Evolutionary conservation across 805 yeast genomes (phyloP), one percentile per base, ranked within the genome.

Genomic region (Yarrowia osloensis): DNA sequence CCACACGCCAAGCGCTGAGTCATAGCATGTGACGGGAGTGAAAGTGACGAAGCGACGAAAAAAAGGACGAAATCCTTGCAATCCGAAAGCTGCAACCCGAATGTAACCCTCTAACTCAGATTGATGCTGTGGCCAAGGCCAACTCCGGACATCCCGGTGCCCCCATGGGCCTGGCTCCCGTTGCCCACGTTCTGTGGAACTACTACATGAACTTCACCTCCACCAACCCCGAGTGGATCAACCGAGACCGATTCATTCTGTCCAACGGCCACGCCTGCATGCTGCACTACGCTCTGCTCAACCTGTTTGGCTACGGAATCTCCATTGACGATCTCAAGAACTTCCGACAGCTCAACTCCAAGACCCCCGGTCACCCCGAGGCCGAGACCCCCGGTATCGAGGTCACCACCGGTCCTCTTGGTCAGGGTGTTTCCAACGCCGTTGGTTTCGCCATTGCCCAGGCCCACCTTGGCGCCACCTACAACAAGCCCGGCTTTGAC

Each of bases 91-190:
- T n/a, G n/a, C n/a, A n/a, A n/a, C n/a, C n/a, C n/a, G n/a, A n/a
- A n/a, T n/a, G n/a, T n/a, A n/a, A n/a, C n/a, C n/a, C n/a, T n/a
- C 46, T 28, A 66, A 40, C 49, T n/a, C 66, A 78, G 80, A 89
- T 90, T 66, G 99, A 94, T 78, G 87, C 90, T 71, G 96, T 91
- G 70, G 83, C 88, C 69, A 84, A 86, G 80, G 94, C 98, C 74
- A 89, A 94, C 81, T 89, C 97, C 69, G 99, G 99, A 72, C 99
- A 94, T 82, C 99, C 99, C 67, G 99, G 99, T 73, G 98, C 99
- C 66, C 98, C 98, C 75, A 87, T 94, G 86, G 98, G 98, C 71
- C 82, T 94, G 80, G 98, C 99, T 19, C 97, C 98, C 54, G 88
- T 93, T 69, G 97, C 98, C 70, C 98, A 94, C 80, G 88, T 87